Evolutionary conservation across 2,329 filamentous ascomycete genomes (phyloP).

Genomic region (Colletotrichum musicola): DNA sequence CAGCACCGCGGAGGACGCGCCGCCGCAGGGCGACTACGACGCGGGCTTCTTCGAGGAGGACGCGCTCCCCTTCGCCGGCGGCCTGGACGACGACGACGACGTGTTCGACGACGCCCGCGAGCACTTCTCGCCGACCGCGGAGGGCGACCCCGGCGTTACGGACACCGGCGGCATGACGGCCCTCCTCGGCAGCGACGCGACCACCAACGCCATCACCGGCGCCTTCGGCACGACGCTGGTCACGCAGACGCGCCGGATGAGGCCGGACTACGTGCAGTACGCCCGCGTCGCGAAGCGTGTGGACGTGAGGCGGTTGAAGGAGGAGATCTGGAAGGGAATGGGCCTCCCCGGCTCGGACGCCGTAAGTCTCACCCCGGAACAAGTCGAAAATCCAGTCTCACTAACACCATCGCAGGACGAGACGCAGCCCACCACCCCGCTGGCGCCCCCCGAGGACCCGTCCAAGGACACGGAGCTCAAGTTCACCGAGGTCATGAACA

Average conservation of each 20-base stretch:
- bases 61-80: conserved; percentile 75
- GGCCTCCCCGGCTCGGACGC: conserved; percentile 56
- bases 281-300: conserved; percentile 79
- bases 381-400: not conserved
- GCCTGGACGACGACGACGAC: conserved; percentile 71
- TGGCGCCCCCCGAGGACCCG: conserved; percentile 45
- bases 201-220: conserved; percentile 57
- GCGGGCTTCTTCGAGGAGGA: conserved; percentile 98
- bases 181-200: conserved; percentile 63
- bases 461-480: conserved; percentile 72
- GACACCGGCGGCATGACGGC: conserved; percentile 62
- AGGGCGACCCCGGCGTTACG: conserved; percentile 61
- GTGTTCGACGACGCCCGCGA: conserved; percentile 87
- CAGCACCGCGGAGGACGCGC: conserved; percentile 61
- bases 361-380: conserved; percentile 52
- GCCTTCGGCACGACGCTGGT: conserved; percentile 77
- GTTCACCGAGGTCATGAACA: conserved; percentile 94
- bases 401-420: conserved; percentile 24
- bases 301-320: conserved; percentile 76
- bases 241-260: conserved; percentile 71
- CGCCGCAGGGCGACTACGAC: conserved; percentile 85
- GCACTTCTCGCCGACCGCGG: conserved; percentile 77
- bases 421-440: conserved; percentile 40
- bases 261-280: conserved; percentile 79
- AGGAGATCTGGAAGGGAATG: conserved; percentile 78